Evolutionary conservation across 345 rosid genomes (phyloP).

Genomic region (Sisymbrium irio): DNA sequence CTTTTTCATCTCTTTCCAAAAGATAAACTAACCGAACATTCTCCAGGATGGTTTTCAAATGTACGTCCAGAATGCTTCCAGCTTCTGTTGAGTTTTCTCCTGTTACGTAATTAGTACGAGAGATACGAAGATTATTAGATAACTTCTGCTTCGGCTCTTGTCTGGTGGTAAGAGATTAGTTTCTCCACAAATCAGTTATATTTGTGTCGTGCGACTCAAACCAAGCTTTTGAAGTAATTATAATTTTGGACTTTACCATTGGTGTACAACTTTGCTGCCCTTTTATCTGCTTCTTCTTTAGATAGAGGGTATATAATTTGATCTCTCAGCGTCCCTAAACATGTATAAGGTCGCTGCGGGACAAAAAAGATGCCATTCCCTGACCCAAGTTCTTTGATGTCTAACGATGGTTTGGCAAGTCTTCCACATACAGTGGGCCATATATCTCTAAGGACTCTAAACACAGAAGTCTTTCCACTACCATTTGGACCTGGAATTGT

Average conservation of each 20-base stretch:
- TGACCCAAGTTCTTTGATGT: conserved; percentile 49
- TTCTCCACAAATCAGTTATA: background rate
- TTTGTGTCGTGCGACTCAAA: background rate
- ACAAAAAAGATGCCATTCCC: conserved; percentile 83
- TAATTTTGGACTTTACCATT: conserved; percentile 46
- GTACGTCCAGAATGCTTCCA: conserved; percentile 48
- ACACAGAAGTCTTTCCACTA: conserved; percentile 92
- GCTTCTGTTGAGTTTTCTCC: conserved; percentile 43
- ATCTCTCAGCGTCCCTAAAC: conserved; percentile 97
- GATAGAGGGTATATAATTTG: conserved; percentile 98
- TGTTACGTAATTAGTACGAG: conserved; percentile 25
- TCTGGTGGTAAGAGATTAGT: background rate
- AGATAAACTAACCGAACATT: conserved; percentile 83
- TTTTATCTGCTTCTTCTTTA: conserved; percentile 66
- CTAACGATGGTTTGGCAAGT: conserved; percentile 64
- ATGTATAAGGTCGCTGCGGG: conserved; percentile 93
- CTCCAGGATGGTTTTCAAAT: conserved; percentile 68
- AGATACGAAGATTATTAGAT: conserved; percentile 5
- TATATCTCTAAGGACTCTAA: conserved; percentile 90
- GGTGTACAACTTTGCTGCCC: conserved; percentile 46
- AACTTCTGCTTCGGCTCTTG: conserved; percentile 1
- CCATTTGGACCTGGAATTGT: conserved; percentile 83
- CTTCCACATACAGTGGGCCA: conserved; percentile 96
- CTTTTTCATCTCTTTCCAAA: conserved; percentile 76
- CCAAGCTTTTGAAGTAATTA: background rate